These are phyloP conservation scores for Cytospora schulzeri DNA, from an alignment of 2,329 filamentous ascomycete genomes.

Conservation along the genomic window DNA sequence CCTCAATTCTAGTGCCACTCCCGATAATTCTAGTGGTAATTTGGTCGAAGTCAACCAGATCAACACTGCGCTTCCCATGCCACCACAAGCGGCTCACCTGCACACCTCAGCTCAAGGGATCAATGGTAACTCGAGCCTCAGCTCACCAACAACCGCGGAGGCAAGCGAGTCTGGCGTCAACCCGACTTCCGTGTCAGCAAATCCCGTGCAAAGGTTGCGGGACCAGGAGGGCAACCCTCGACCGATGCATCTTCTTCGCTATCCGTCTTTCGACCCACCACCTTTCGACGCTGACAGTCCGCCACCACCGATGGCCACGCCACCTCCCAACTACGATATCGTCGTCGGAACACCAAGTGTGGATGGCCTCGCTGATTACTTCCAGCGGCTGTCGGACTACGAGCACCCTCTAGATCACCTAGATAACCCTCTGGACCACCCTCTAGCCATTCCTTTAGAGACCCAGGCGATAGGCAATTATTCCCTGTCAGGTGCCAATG, in stretches of 20 bases:
- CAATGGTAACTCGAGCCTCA: constrained; percentile 19
- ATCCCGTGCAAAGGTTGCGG: constrained; percentile 40
- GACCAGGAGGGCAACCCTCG: constrained; percentile 48
- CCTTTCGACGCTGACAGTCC: constrained; percentile 81
- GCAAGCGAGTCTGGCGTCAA: constrained; percentile 24
- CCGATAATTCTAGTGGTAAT: constrained; percentile 61
- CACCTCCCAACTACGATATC: constrained; percentile 81
- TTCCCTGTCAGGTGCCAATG: constrained; percentile 7
- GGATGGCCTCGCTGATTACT: constrained; percentile 81
- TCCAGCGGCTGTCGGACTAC: constrained; percentile 75
- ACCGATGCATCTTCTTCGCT: constrained; percentile 81
- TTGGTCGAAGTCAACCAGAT: constrained; percentile 39
- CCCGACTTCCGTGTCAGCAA: constrained; percentile 33
- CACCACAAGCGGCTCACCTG: constrained; percentile 62
- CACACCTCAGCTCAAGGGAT: constrained; percentile 31
- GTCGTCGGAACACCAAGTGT: constrained; percentile 72
- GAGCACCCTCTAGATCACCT: constrained; percentile 51
- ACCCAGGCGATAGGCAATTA: constrained; percentile 4
- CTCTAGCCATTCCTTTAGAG: too few relatives aligned
- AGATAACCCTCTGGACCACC: too few relatives aligned
- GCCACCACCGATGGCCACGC: constrained; percentile 69
- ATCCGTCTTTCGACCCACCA: constrained; percentile 85
- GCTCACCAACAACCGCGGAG: constrained; percentile 28
- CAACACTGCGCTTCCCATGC: constrained; percentile 42
- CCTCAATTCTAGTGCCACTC: constrained; percentile 59